A percentile compares a stretch with the other conserved stretches of the same genome.
Evolutionary conservation across 257 asterid genomes (phyloP).

Genomic region (Misopates orontium): DNA sequence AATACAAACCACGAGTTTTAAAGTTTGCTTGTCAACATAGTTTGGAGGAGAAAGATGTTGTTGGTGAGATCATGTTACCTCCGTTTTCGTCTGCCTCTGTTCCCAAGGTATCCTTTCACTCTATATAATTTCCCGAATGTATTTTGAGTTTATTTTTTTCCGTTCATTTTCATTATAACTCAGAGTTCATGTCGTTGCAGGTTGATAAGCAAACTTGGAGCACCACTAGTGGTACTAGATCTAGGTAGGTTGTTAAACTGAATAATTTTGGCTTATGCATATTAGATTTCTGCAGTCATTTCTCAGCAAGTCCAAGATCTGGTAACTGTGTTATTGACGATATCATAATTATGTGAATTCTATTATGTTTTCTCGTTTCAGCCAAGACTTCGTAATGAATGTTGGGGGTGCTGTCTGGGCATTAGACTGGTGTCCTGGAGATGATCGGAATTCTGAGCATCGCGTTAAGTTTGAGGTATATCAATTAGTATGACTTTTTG

Average conservation of each 20-base stretch:
- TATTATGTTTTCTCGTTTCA: conserved; percentile 40
- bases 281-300: conserved; percentile 16
- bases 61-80: conserved; percentile 54
- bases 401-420: conserved; percentile 96
- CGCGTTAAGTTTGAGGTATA: conserved; percentile 64
- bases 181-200: conserved; percentile 28
- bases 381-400: conserved; percentile 74
- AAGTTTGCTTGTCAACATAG: conserved; percentile 61
- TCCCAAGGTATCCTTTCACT: conserved; percentile 59
- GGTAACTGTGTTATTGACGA: no score
- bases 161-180: background rate
- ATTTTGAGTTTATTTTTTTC: background rate
- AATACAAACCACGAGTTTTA: conserved; percentile 52
- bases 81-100: conserved; percentile 84
- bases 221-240: conserved; percentile 21
- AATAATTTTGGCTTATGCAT: conserved; percentile 16
- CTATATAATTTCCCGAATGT: background rate
- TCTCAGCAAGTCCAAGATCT: background rate
- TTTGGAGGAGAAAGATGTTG: conserved; percentile 52
- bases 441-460: conserved; percentile 37
- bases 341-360: background rate
- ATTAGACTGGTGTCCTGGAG: conserved; percentile 92
- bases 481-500: conserved; percentile 9
- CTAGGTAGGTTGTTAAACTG: conserved; percentile 41
- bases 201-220: conserved; percentile 28